Base-by-base conservation (phyloP, 176 grass and related monocot species). In the Avena atlantica region DNA sequence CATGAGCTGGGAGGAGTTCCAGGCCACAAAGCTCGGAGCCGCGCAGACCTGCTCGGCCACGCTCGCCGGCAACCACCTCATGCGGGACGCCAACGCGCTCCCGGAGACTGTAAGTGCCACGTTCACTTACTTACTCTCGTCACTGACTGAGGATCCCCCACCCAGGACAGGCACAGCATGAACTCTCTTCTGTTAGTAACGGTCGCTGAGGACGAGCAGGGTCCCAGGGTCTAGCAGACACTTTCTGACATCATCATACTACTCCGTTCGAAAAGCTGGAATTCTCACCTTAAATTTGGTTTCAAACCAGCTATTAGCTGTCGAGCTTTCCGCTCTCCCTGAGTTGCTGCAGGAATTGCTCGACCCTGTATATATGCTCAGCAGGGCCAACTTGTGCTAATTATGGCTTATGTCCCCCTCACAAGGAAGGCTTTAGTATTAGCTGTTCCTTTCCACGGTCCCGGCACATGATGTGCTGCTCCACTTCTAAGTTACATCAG, bases 1-100 rank as follows among this genome's bases (percentile, higher is more conserved):
- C 85, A 89, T 99, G 97, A 99, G 80, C 91, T 99, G 97, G 97
- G 92, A 99, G 78, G 97, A 99, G 74, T 99, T 99, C 92, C 86
- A 36, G 24, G 78, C 89, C 68, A 93, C 80, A 78, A 68, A 80
- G 58, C 94, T 99, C 31, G 97, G 97, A 12, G 97, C 94, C 2
- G 85, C 92, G 45, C 97, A 99, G 89, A 94, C 94, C 62, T 99
- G 97, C 92, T 99, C 97, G 44, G 97, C 97, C 21, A 99, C 97
- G 58, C 90, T 88, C 80, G 75, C 85, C 31, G 94, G 97, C 83
- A 99, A 89, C 91, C 97, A 96, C 60, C 91, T 64, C 31, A 94
- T 99, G 89, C 78, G 85, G 10, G 82, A 88, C 23, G 80, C 62
- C 29, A 40, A 31, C 60, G 40, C 58, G 17, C 91, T 99, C 31